Evolutionary conservation across 768 basidiomycete genomes (phyloP).

Genomic region (Leccinum variicolor): DNA sequence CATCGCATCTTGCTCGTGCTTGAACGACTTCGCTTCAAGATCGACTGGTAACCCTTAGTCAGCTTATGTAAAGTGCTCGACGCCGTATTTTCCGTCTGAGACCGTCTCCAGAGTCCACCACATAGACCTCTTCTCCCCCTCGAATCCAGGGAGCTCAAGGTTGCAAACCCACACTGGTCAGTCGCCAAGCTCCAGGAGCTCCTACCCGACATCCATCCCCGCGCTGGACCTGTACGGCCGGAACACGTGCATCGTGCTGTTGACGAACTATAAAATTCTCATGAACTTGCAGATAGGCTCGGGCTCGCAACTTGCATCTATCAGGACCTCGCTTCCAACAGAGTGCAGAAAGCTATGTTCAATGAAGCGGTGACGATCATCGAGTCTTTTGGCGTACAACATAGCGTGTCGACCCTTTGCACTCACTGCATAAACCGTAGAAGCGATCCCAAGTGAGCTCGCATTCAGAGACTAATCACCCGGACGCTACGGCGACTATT

Average conservation of each 20-base stretch:
- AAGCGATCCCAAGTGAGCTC: too few relatives aligned
- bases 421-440: too few relatives aligned
- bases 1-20: constrained; percentile 40
- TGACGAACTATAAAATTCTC: constrained; percentile 11
- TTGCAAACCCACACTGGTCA: not conserved
- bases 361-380: constrained; percentile 67
- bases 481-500: too few relatives aligned
- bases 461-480: too few relatives aligned
- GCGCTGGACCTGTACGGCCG: constrained; percentile 71
- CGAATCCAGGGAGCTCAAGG: constrained; percentile 45
- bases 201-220: constrained; percentile 42
- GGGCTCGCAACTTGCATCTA: constrained; percentile 56
- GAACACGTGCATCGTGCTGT: constrained; percentile 62
- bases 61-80: not conserved
- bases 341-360: constrained; percentile 63
- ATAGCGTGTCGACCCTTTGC: not conserved
- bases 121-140: too few relatives aligned
- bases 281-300: constrained; percentile 12
- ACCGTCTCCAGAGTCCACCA: too few relatives aligned
- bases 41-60: not conserved
- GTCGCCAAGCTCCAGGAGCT: constrained; percentile 32
- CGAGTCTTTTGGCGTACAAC: constrained; percentile 28
- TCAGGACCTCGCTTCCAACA: constrained; percentile 46
- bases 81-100: too few relatives aligned
- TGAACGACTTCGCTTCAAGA: constrained; percentile 1